Evolutionary conservation across 148 eudicot species (phyloP).

Genomic region (Polygonum aviculare): DNA sequence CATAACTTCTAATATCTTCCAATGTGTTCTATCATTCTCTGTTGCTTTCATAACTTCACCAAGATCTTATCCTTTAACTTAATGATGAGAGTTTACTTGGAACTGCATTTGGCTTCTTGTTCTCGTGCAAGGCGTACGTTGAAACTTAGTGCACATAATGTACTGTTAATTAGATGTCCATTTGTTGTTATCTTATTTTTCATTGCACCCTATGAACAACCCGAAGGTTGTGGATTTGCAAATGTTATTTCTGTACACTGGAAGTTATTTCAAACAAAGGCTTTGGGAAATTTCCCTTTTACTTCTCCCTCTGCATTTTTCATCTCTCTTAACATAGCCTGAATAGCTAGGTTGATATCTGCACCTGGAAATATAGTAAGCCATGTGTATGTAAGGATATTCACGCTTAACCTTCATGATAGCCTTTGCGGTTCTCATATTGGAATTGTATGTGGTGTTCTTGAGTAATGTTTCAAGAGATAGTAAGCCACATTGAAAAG

Average conservation of each 20-base stretch:
- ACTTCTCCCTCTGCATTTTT: background rate
- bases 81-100: background rate
- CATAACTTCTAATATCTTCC: background rate
- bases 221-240: background rate
- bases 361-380: background rate
- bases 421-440: background rate
- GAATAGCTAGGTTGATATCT: background rate
- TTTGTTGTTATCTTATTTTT: background rate
- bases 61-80: background rate
- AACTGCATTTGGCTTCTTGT: background rate
- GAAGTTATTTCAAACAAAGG: background rate
- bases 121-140: background rate
- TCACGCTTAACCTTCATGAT: background rate
- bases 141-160: background rate
- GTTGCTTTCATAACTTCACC: background rate
- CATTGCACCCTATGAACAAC: background rate
- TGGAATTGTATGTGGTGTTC: background rate
- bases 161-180: background rate
- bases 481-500: background rate
- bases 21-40: background rate
- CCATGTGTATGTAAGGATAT: background rate
- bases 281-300: background rate
- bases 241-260: background rate
- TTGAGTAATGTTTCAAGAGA: background rate
- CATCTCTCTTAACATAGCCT: background rate